phyloP scores from a whole-genome alignment of 2,329 filamentous ascomycete genomes.

The Claviceps paspali region DNA sequence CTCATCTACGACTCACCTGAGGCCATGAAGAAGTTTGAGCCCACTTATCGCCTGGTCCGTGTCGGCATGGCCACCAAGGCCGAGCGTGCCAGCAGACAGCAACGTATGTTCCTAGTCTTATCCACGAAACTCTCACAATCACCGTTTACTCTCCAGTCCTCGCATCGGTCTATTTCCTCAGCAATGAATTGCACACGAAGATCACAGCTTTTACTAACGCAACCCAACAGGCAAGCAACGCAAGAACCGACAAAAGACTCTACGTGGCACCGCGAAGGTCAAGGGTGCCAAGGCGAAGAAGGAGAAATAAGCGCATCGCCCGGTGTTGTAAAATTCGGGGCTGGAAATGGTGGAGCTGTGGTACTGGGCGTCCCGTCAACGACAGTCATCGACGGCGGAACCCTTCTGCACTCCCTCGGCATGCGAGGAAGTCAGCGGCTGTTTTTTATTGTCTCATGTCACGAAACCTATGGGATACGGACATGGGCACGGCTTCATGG shows the following conservation, averaged over 20 bases:
- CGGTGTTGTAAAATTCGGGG: conserved; percentile 18
- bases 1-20: conserved; percentile 97
- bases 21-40: conserved; percentile 99
- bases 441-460: conserved; percentile 8
- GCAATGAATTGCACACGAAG: too few relatives aligned
- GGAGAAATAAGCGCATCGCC: conserved; percentile 55
- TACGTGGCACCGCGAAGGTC: conserved; percentile 94
- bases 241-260: conserved; percentile 99
- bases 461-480: conserved; percentile 13
- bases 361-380: conserved; percentile 14
- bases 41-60: conserved; percentile 89
- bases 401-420: conserved; percentile 12
- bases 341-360: conserved; percentile 14
- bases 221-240: conserved; percentile 81
- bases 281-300: conserved; percentile 94
- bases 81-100: conserved; percentile 96
- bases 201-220: conserved; percentile 11
- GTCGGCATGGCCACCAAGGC: conserved; percentile 86
- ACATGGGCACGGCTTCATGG: conserved; percentile 11
- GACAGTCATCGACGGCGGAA: conserved; percentile 7
- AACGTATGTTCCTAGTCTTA: conserved; percentile 57
- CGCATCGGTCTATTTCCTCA: too few relatives aligned
- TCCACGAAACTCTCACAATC: neutral
- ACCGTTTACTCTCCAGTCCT: too few relatives aligned
- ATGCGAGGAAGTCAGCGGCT: neutral